These are phyloP conservation scores for Dioszegia crocea DNA, from an alignment of 768 basidiomycete species.

Conservation along the genomic window DNA sequence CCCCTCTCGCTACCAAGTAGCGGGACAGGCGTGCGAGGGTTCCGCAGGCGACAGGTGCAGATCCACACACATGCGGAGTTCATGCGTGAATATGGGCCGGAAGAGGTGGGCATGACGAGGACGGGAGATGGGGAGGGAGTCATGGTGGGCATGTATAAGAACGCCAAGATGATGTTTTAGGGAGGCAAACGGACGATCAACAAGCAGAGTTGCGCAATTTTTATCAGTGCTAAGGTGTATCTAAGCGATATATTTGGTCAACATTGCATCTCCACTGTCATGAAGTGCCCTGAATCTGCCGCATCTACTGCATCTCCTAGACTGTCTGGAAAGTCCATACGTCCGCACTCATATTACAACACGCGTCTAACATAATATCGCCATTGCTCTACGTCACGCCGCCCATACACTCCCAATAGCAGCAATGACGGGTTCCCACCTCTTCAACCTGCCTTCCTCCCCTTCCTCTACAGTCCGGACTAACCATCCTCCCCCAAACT, in stretches of 20 bases:
- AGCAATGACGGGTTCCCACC: constrained; percentile 66
- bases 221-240: no score
- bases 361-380: neutral
- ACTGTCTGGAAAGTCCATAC: no score
- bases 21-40: constrained; percentile 73
- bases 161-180: constrained; percentile 86
- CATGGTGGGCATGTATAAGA: constrained; percentile 81
- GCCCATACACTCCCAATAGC: constrained; percentile 75
- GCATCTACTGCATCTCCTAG: no score
- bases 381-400: neutral
- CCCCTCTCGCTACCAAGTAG: neutral
- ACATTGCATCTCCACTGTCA: no score
- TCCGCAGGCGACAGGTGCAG: constrained; percentile 70
- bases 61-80: constrained; percentile 86
- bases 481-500: constrained; percentile 53
- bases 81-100: constrained; percentile 68
- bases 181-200: no score
- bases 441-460: constrained; percentile 66
- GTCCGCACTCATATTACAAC: no score
- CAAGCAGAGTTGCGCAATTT: no score
- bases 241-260: no score
- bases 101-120: constrained; percentile 50
- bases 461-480: constrained; percentile 52
- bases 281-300: no score
- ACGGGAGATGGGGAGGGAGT: constrained; percentile 81